These are phyloP conservation scores for Cyclotella kingstonii DNA, from an alignment of 108 stramenopile genomes.

Conservation along the genomic window DNA sequence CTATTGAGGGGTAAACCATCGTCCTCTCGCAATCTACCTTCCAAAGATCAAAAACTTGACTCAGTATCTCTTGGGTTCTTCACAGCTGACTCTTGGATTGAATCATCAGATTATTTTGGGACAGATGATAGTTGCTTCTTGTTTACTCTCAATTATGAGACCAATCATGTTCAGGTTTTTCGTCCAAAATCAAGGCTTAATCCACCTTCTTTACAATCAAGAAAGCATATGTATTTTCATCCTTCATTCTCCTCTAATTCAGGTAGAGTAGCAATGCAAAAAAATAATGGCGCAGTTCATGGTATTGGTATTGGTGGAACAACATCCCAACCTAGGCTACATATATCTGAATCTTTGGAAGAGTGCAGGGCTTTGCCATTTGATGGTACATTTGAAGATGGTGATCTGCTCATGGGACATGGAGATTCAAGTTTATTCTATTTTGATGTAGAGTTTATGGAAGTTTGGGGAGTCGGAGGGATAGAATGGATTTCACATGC, in stretches of 20 bases:
- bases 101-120: slow-evolving; percentile 30
- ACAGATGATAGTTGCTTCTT: slow-evolving; percentile 46
- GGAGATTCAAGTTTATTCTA: slow-evolving; percentile 20
- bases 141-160: slow-evolving; percentile 36
- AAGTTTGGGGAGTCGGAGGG: slow-evolving; percentile 44
- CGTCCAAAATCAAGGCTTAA: slow-evolving; percentile 26
- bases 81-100: slow-evolving; percentile 52
- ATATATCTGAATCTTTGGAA: slow-evolving; percentile 41
- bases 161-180: slow-evolving; percentile 40
- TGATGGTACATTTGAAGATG: slow-evolving; percentile 30
- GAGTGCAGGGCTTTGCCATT: slow-evolving; percentile 33
- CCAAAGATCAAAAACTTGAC: not conserved
- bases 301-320: slow-evolving; percentile 38
- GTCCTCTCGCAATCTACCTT: slow-evolving; percentile 1
- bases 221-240: slow-evolving; percentile 49
- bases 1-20: slow-evolving; percentile 46
- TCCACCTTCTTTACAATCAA: slow-evolving; percentile 1
- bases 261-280: not conserved
- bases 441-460: slow-evolving; percentile 42
- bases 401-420: slow-evolving; percentile 25
- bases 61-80: slow-evolving; percentile 54
- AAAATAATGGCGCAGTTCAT: slow-evolving; percentile 11
- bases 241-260: slow-evolving; percentile 20
- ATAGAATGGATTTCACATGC: slow-evolving; percentile 20
- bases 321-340: slow-evolving; percentile 29